Evolutionary conservation across 495 filamentous ascomycete species (phyloP), one percentile per base, ranked within the genome.

Genomic region (Tuber microsphaerosporum): DNA sequence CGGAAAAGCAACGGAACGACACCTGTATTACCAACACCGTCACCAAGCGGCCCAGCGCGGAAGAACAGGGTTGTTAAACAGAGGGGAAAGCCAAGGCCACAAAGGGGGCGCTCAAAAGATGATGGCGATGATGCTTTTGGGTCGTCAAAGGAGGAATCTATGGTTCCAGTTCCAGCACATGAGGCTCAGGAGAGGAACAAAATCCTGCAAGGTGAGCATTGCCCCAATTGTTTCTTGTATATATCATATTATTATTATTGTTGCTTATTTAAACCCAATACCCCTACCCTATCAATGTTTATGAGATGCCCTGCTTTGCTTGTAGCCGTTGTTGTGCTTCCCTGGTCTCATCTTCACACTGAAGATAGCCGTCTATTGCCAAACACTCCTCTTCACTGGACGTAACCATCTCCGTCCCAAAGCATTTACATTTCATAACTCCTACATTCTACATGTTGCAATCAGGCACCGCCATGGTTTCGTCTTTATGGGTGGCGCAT

Each of bases 1-100:
- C 56, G 56, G 14, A 65, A 65, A 34, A 34, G 56, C 10, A 65
- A 65, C 56, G 56, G 56, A 26, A 17, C 56, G 7, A 65, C 26
- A 7, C 56, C 56, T 17, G 56, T 65, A 31, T 65, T 65, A 34
- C 26, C 26, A 7, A 6, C 56, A 17, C 56, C 56, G 26, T 65
- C 56, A 34, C 56, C 12, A 26, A 31, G 56, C 56, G 26, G 56
- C 56, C 56, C 4, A 16, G 26, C 7, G 39, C n/a, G 41, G 46
- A 70, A 74, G 31, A 75, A 65, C 16, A 75, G 70, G 73, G 73
- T 75, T 7, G 69, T 39, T 41, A 79, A 73, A 39, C 71, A 44
- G 39, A 79, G 70, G 1, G 72, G 45, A 48, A 75, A 70, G 43
- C 65, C 70, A 26, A 43, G 73, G 70, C 37, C 45, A 7, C 74